These are phyloP conservation scores for Verbascum thapsus DNA, from an alignment of 257 asterid genomes.

Conservation along the genomic window DNA sequence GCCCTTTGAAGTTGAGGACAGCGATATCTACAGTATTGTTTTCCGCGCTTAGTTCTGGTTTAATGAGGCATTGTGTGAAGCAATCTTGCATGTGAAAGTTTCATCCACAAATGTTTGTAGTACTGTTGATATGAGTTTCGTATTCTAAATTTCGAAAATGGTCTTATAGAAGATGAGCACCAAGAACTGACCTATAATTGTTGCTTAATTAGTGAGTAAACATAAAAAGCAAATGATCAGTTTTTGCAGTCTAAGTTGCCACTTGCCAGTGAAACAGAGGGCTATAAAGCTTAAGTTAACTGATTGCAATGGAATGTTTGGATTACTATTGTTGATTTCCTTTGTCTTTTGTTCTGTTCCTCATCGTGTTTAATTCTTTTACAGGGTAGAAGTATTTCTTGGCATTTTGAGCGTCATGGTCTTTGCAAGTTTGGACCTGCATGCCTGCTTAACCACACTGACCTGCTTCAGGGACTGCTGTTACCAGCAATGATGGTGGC, in stretches of 20 bases:
- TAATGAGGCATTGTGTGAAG: background rate
- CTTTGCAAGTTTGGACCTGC: slow-evolving; percentile 40
- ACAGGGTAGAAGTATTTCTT: slow-evolving; percentile 41
- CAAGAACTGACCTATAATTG: background rate
- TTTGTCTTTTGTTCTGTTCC: background rate
- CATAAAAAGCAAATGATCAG: background rate
- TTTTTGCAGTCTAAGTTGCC: background rate
- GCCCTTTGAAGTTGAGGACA: background rate
- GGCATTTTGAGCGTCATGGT: slow-evolving; percentile 37
- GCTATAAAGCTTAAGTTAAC: background rate
- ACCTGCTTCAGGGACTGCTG: background rate
- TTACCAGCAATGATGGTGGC: background rate
- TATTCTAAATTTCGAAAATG: background rate
- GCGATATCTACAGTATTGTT: background rate
- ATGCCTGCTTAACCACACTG: slow-evolving; percentile 28
- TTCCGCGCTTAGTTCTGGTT: too few species aligned
- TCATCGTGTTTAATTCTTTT: background rate
- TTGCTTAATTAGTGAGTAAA: background rate
- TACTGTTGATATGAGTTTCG: background rate
- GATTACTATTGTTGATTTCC: background rate
- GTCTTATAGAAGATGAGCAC: background rate
- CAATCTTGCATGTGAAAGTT: slow-evolving; percentile 1
- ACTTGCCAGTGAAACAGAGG: background rate
- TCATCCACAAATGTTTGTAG: background rate
- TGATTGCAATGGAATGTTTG: background rate